Percentiles rank a stretch among this genome's conserved stretches.
Evolutionary conservation across 2,329 filamentous ascomycete genomes (phyloP).

Genomic region (Colletotrichum sp.): DNA sequence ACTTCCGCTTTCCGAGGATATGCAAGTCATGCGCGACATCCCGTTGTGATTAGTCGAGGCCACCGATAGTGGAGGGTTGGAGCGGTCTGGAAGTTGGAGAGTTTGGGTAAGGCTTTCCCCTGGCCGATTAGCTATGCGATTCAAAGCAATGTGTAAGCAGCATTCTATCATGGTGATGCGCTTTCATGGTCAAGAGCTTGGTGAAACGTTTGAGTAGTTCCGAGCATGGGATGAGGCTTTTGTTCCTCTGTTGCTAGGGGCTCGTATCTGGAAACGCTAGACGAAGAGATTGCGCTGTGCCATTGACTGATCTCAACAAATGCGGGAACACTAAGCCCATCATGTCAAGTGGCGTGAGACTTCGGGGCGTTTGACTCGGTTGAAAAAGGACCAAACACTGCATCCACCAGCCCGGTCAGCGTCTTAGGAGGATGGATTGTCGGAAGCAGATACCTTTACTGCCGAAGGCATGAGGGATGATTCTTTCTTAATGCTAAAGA

Average conservation of each 20-base stretch:
- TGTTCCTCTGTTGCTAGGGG: not conserved
- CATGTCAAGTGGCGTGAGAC: not conserved
- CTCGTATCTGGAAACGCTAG: too few relatives aligned
- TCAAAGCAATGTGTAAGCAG: not conserved
- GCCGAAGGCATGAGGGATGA: not conserved
- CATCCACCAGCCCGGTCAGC: not conserved
- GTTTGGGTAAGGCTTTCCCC: not conserved
- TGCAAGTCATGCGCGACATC: not conserved
- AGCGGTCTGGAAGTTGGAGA: not conserved
- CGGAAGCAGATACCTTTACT: not conserved
- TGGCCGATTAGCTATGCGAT: not conserved
- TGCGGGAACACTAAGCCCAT: too few relatives aligned
- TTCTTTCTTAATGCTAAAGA: not conserved
- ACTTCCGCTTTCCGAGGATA: not conserved
- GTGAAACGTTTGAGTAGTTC: rapidly evolving
- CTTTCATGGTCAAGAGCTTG: not conserved
- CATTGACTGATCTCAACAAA: too few relatives aligned
- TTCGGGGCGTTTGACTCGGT: not conserved
- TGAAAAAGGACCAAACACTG: not conserved
- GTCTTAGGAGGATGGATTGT: not conserved
- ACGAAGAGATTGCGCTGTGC: too few relatives aligned
- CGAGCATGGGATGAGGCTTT: not conserved
- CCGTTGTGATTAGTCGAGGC: not conserved
- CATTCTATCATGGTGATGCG: not conserved
- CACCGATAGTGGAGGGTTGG: not conserved